Evolutionary conservation across 2,329 filamentous ascomycete genomes (phyloP), one percentile per base, ranked within the genome.

Genomic region (Fusarium sterilihyphosum): DNA sequence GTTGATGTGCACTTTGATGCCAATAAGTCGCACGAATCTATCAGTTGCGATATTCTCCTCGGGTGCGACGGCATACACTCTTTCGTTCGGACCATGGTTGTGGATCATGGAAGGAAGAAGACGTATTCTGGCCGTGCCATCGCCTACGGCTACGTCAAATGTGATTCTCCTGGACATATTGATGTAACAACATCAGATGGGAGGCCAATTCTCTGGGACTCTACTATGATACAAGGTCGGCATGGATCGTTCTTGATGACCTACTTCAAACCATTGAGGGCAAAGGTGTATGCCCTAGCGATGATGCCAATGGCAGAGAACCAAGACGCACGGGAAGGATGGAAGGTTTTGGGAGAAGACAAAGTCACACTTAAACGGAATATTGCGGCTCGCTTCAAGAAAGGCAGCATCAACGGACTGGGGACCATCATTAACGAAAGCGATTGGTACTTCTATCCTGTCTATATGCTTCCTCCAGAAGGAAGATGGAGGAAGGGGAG

Each of bases 161-260:
- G 35, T 31, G 52, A 31, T n/a, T 40, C 24, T 17, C 2, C 24
- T 18, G 24, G 35, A 18, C 2, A 37, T 6, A 4, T 40, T 13
- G 0, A 0, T 37, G 10, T 8, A 0, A n/a, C 24, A 8, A 40
- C 20, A 10, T 18, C 4, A 1, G 0, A 3, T 14, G 52, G 16
- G 10, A 40, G 7, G 14, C 7, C 24, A 4, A 4, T 2, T 3
- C 10, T 56, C 3, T 14, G 1, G 5, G 52, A 38, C 12, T n/a
- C 52, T n/a, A n/a, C 52, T 0, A 13, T 56, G 14, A n/a, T 54
- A 0, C n/a, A 37, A 29, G 35, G 52, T 1, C 52, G 18, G 3
- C 10, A 56, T 40, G 52, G 52, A 5, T 37, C 18, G 0, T 56
- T 40, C 5, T 1, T 56, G 3, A 40, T 56, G 10, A 22, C 24